Conservation (phyloP, 306 rosid genomes). For the Castanea sativa region DNA sequence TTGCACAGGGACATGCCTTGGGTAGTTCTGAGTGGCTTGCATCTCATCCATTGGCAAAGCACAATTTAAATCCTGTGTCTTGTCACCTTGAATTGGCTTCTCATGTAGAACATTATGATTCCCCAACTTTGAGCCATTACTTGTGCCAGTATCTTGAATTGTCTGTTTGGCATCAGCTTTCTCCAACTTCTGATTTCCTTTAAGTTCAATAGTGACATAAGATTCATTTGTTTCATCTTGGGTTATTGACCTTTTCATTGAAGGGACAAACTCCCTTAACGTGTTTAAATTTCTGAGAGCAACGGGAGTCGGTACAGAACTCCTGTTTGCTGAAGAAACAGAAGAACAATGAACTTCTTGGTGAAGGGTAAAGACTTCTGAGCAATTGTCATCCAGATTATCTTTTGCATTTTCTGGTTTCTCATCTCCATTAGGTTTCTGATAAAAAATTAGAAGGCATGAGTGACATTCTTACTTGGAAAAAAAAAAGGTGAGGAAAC, state of each 20-base stretch:
- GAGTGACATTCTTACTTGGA: conserved; percentile 14
- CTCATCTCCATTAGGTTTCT: conserved; percentile 57
- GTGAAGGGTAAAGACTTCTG: conserved; percentile 45
- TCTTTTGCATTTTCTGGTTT: conserved; percentile 39
- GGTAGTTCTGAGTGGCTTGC: conserved; percentile 74
- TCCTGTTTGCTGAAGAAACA: conserved; percentile 55
- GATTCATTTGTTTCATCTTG: conserved; percentile 50
- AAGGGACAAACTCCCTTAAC: conserved; percentile 64
- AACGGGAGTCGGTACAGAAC: conserved; percentile 34
- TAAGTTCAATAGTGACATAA: conserved; percentile 40
- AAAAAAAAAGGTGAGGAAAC: conserved; percentile 7
- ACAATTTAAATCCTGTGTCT: conserved; percentile 48
- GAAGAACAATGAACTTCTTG: conserved; percentile 63
- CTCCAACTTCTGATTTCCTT: conserved; percentile 48
- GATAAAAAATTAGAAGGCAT: conserved; percentile 22
- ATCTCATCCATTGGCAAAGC: conserved; percentile 53
- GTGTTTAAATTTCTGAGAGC: conserved; percentile 38
- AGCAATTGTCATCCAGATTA: conserved; percentile 50
- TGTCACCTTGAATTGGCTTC: conserved; percentile 49
- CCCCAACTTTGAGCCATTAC: conserved; percentile 45
- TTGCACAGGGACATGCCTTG: conserved; percentile 86
- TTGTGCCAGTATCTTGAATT: conserved; percentile 41
- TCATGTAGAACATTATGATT: conserved; percentile 37
- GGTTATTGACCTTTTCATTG: conserved; percentile 41
- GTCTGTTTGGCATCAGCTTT: conserved; percentile 38